A percentile compares a stretch with the other conserved stretches of the same genome.
These are phyloP conservation scores for Themeda triandra DNA, from an alignment of 176 grass and related monocot genomes.

Conservation along the genomic window DNA sequence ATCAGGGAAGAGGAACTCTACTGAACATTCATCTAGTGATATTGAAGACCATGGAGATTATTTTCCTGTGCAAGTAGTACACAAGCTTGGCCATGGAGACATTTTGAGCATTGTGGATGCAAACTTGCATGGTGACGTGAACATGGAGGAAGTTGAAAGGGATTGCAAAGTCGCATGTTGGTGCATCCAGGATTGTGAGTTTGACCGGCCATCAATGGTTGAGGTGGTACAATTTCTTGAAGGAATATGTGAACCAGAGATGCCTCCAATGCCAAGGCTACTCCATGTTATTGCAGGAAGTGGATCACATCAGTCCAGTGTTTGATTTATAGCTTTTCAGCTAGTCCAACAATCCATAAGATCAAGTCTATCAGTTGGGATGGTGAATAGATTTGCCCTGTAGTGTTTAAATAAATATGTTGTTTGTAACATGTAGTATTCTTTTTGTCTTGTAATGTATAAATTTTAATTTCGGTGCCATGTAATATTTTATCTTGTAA, in stretches of 20 bases:
- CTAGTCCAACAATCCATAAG: not conserved
- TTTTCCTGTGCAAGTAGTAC: slow-evolving; percentile 28
- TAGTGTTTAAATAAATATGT: too few relatives aligned
- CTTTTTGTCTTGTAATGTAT: too few relatives aligned
- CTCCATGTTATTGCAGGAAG: not conserved
- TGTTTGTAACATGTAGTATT: too few relatives aligned
- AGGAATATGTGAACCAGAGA: not conserved
- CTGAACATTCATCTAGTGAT: not conserved
- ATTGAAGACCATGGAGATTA: not conserved
- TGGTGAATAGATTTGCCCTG: too few relatives aligned
- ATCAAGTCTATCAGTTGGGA: not conserved
- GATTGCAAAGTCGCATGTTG: slow-evolving; percentile 40
- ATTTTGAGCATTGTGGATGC: slow-evolving; percentile 17
- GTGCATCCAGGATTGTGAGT: slow-evolving; percentile 50
- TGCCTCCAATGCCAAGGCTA: slow-evolving; percentile 36
- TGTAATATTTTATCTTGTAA: too few relatives aligned
- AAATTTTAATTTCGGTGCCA: too few relatives aligned
- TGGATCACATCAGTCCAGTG: not conserved
- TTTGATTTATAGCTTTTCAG: not conserved
- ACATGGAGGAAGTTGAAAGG: slow-evolving; percentile 33
- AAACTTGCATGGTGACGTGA: not conserved
- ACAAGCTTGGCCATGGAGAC: slow-evolving; percentile 1
- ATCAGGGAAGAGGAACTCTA: slow-evolving; percentile 28
- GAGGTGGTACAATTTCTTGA: slow-evolving; percentile 36
- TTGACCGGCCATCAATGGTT: slow-evolving; percentile 24